Conservation (phyloP, 2,329 filamentous ascomycete species). For the Clonostachys rosea region DNA sequence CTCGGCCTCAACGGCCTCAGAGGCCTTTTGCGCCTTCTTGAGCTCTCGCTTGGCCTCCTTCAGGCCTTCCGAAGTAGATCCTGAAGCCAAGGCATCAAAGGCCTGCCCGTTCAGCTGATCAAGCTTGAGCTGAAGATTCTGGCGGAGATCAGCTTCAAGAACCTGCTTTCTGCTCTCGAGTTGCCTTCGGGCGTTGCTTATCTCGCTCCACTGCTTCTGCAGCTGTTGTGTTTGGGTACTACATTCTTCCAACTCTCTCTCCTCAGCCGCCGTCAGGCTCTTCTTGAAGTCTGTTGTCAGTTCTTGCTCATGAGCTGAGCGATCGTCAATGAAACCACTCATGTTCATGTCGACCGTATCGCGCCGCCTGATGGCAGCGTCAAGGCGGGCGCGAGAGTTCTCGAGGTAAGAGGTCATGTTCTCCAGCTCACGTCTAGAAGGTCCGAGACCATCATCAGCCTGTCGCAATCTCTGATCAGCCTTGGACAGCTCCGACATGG, state of each 20-base stretch:
- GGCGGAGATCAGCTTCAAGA: conserved; percentile 82
- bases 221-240: conserved; percentile 67
- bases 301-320: conserved; percentile 75
- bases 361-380: conserved; percentile 58
- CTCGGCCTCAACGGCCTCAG: conserved; percentile 63
- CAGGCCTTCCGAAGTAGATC: conserved; percentile 59
- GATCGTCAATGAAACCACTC: conserved; percentile 69
- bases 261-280: conserved; percentile 76
- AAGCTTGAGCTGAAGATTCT: conserved; percentile 81
- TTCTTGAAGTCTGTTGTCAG: conserved; percentile 88
- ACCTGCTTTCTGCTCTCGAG: conserved; percentile 77
- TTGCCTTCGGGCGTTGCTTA: conserved; percentile 69
- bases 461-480: conserved; percentile 73
- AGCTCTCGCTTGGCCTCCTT: conserved; percentile 79
- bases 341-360: conserved; percentile 72
- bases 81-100: conserved; percentile 58
- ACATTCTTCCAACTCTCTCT: conserved; percentile 70
- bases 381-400: conserved; percentile 67
- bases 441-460: conserved; percentile 77
- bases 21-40: conserved; percentile 66
- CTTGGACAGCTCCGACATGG: conserved; percentile 81
- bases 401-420: conserved; percentile 72
- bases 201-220: conserved; percentile 69
- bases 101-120: conserved; percentile 80
- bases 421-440: conserved; percentile 71